These are phyloP conservation scores for Candida peoriensis DNA, from an alignment of 805 yeast species.

Conservation along the genomic window DNA sequence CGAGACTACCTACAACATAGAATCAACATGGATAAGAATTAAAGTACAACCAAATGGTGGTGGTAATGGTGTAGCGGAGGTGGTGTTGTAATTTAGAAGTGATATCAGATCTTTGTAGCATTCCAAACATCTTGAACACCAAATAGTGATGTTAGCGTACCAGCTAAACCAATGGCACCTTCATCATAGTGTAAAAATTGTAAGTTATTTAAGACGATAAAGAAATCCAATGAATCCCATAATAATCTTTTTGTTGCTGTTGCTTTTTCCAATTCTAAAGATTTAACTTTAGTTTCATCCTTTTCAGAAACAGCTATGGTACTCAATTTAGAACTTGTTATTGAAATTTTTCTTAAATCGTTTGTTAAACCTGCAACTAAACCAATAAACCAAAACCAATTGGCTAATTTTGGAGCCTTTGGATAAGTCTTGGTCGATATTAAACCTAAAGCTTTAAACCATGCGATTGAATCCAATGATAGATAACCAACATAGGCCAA, in stretches of 20 bases:
- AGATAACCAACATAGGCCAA: constrained; percentile 60
- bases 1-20: too few species aligned
- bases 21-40: too few species aligned
- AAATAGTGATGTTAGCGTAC: constrained; percentile 72
- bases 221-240: constrained; percentile 72
- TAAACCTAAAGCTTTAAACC: constrained; percentile 51
- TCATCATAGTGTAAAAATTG: constrained; percentile 60
- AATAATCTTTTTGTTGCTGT: constrained; percentile 56
- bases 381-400: constrained; percentile 75
- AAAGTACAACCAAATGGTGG: too few species aligned
- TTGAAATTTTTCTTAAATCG: constrained; percentile 50
- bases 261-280: constrained; percentile 39
- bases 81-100: too few species aligned
- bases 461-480: constrained; percentile 56
- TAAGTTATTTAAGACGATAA: constrained; percentile 70
- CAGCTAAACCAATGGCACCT: constrained; percentile 79
- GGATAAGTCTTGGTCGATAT: constrained; percentile 42
- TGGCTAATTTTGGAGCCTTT: constrained; percentile 51
- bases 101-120: constrained; percentile 31
- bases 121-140: constrained; percentile 75
- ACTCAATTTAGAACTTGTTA: constrained; percentile 26
- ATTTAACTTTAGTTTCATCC: constrained; percentile 34
- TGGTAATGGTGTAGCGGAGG: too few species aligned
- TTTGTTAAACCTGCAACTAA: constrained; percentile 57
- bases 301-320: constrained; percentile 26